These are phyloP conservation scores for Heterobasidion irregulare DNA, from an alignment of 1,284 basidiomycete species.

Conservation along the genomic window DNA sequence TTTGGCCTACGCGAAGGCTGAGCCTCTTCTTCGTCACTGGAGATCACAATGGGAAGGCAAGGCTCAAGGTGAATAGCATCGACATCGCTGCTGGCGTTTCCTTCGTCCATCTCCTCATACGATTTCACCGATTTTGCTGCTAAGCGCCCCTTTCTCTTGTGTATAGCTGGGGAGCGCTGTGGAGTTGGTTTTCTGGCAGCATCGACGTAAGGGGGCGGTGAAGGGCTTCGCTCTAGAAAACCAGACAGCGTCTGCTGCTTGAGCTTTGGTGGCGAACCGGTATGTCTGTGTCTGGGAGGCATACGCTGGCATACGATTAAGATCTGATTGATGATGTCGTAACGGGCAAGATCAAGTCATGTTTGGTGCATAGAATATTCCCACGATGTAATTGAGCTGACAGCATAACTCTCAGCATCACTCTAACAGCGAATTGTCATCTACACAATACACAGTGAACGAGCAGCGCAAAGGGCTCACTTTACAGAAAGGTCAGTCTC, in stretches of 20 bases:
- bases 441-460: too few relatives aligned
- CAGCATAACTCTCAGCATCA: too few relatives aligned
- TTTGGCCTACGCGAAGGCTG: constrained; percentile 23
- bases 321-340: neutral
- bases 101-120: constrained; percentile 6
- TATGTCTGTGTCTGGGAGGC: neutral
- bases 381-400: too few relatives aligned
- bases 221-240: neutral
- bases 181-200: neutral
- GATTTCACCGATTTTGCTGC: constrained; percentile 9
- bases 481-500: too few relatives aligned
- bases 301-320: neutral
- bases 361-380: too few relatives aligned
- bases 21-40: constrained; percentile 25
- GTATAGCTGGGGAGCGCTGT: neutral
- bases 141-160: neutral
- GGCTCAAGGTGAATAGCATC: constrained; percentile 42
- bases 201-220: neutral
- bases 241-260: constrained; percentile 1
- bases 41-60: constrained; percentile 15
- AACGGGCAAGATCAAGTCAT: too few relatives aligned
- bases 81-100: constrained; percentile 33
- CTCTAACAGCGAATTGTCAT: too few relatives aligned
- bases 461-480: too few relatives aligned
- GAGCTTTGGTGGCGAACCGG: neutral